phyloP scores from a whole-genome alignment of 495 filamentous ascomycete species.

The Amphirosellinia nigrospora region DNA sequence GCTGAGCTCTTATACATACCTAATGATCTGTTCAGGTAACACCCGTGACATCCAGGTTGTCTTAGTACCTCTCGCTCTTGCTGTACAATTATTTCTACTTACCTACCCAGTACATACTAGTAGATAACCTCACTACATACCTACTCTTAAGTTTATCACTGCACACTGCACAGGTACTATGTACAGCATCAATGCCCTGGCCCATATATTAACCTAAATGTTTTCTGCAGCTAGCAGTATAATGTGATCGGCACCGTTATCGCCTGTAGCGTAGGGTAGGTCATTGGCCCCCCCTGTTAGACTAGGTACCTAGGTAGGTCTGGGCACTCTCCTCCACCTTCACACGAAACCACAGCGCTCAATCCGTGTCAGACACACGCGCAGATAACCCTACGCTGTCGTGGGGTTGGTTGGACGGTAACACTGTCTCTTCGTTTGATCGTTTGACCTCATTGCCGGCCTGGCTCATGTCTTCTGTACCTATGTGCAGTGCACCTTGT shows the following conservation, averaged over 20 bases:
- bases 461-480: background rate
- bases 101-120: no score
- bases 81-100: background rate
- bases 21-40: background rate
- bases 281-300: background rate
- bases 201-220: background rate
- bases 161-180: background rate
- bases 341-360: background rate
- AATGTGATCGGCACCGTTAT: background rate
- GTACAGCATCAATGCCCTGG: no score
- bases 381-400: background rate
- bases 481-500: constrained; percentile 1
- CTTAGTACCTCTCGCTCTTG: background rate
- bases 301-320: background rate
- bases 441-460: background rate
- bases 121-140: no score
- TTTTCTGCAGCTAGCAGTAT: background rate
- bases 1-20: background rate
- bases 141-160: no score
- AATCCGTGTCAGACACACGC: constrained; percentile 8
- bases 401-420: constrained; percentile 7
- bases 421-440: background rate
- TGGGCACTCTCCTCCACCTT: background rate
- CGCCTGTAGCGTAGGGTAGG: background rate
- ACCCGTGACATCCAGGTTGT: no score